Base-by-base conservation (phyloP, 345 rosid genomes). In the Brassica juncea region DNA sequence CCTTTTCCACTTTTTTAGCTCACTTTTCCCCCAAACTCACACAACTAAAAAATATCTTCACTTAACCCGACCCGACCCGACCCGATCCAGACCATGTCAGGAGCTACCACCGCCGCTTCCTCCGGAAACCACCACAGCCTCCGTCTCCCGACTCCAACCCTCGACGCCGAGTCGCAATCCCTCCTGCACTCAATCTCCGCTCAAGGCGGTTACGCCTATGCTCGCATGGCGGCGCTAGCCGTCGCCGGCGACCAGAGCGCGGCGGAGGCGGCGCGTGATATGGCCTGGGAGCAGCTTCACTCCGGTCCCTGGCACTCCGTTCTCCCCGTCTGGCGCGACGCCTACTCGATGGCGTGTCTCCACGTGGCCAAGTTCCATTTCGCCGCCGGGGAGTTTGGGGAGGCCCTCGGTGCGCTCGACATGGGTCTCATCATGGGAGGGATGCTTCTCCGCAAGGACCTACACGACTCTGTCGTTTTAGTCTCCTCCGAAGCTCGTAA, bases 231-330 rank as follows among this genome's bases (percentile, higher is more conserved):
- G 27, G 72, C 89, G 1, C 86, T 86, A 52, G 97, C 99, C 3
- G 87, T 83, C 42, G 47, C 87, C 54, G 99, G 94, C 5, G 97
- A 94, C 85, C 76, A 71, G 58, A 82, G 92, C n/a, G 92, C 98
- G 21, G 99, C 99, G 16, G 99, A 94, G 92, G 96, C 89, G 32
- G 94, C 99, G 63, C 87, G 88, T 54, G 99, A 94, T 84, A 88
- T 94, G 98, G 96, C 99, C 3, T 94, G 99, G 99, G 99, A 94
- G 90, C 99, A 92, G 86, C 95, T 94, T 65, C 99, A 94, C 83
- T 94, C 93, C 0, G 99, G 99, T 15, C 98, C 99, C 8, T 95
- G 98, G 99, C 90, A 91, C 84, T 91, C 97, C 0, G 98, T 95
- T 70, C 90, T 91, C 30, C 98, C 98, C 0, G 89, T 86, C 1